Evolutionary conservation across 129 eudicot genomes (phyloP), one percentile per base, ranked within the genome.

Genomic region (Sambucus nigra): DNA sequence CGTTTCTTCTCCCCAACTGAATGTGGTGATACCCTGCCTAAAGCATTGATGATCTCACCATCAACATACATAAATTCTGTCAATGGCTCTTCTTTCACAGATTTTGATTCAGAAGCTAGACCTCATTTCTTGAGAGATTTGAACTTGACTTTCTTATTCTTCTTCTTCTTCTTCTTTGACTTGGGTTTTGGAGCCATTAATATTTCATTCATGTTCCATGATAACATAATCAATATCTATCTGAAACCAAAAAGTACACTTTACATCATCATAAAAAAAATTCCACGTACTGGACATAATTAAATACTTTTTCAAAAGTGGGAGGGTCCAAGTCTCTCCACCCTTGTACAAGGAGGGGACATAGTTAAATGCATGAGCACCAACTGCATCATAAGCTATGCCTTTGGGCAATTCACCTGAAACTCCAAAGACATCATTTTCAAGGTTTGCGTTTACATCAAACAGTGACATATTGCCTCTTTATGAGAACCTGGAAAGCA

Each of bases 151-250:
- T 92, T 92, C 79, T 86, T 92, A 0, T 76, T 10, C 62, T 86
- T 92, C n/a, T n/a, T n/a, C n/a, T n/a, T n/a, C n/a, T n/a, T n/a
- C 77, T 92, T 92, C 81, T 92, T 91, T 25, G 89, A 59, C 81
- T 91, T 91, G 2, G 81, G 62, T 72, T 71, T 92, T 21, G 76
- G 52, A 65, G 54, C 59, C 24, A 42, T 45, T 25, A 41, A n/a
- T 23, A 13, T 58, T 17, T 79, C 84, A 51, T 67, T 80, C 82
- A 95, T 84, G 81, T 32, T 53, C 47, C 65, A 42, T 38, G 28
- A 69, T 39, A 57, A 65, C 48, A 39, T 53, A 40, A 32, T 31
- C 51, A 59, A 27, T 14, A 24, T 35, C 14, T 15, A 44, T 29
- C 15, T 23, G 56, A 29, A 10, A 28, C n/a, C 53, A 55, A 19